A percentile compares a stretch with the other conserved stretches of the same genome.
These are phyloP conservation scores for Yarrowia phangngaensis DNA, from an alignment of 805 yeast genomes.

Conservation along the genomic window DNA sequence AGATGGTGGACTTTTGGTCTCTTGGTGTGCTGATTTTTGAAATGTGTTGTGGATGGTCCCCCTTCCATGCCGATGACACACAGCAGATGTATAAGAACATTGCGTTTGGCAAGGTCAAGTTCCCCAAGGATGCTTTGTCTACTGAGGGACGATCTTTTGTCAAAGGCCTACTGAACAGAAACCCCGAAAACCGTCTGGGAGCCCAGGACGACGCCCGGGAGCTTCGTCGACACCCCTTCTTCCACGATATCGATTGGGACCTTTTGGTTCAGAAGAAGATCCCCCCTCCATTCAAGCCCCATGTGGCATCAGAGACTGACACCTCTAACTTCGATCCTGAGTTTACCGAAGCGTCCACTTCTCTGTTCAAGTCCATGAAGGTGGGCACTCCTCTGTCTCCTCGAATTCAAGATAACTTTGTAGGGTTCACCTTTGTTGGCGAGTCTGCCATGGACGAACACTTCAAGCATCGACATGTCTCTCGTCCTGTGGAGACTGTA, in stretches of 20 bases:
- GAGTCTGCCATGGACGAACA: slow-evolving; percentile 89
- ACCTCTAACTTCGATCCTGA: slow-evolving; percentile 98
- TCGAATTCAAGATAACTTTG: slow-evolving; percentile 92
- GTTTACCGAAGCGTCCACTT: slow-evolving; percentile 87
- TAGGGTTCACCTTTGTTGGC: slow-evolving; percentile 95
- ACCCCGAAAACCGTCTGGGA: slow-evolving; percentile 93
- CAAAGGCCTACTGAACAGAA: slow-evolving; percentile 89
- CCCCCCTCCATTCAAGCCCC: slow-evolving; percentile 97
- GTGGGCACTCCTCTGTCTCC: slow-evolving; percentile 81
- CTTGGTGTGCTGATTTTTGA: slow-evolving; percentile 94
- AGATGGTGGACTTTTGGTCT: slow-evolving; percentile 99
- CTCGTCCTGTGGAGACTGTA: slow-evolving; percentile 19
- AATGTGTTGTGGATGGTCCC: slow-evolving; percentile 99
- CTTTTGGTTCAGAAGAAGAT: slow-evolving; percentile 70
- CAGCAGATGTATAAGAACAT: slow-evolving; percentile 99
- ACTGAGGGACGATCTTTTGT: slow-evolving; percentile 94
- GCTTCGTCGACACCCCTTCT: slow-evolving; percentile 86
- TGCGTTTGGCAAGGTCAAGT: slow-evolving; percentile 96
- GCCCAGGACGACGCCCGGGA: slow-evolving; percentile 90
- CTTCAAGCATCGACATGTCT: slow-evolving; percentile 39
- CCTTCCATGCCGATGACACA: slow-evolving; percentile 94
- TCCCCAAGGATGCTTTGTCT: slow-evolving; percentile 91
- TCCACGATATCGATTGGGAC: slow-evolving; percentile 88
- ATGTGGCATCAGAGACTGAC: slow-evolving; percentile 82
- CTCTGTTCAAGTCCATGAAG: slow-evolving; percentile 56